These are phyloP conservation scores for Stephanodiscus triporus DNA, from an alignment of 108 stramenopile species.

Conservation along the genomic window DNA sequence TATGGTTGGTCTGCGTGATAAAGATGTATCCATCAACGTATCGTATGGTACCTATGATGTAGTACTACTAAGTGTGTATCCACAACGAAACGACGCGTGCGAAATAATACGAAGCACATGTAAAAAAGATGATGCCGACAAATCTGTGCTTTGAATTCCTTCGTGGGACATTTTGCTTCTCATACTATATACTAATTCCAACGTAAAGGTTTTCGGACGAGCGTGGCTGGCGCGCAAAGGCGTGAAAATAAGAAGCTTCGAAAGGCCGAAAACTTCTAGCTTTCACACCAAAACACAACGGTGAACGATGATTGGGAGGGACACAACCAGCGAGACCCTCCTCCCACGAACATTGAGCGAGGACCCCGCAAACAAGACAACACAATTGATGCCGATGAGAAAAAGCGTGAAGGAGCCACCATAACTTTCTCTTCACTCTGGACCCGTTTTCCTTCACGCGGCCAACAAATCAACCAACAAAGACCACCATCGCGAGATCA, in stretches of 20 bases:
- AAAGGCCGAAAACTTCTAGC: neutral
- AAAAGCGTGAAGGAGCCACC: conserved; percentile 3
- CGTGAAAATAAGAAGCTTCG: conserved; percentile 1
- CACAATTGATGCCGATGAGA: conserved; percentile 13
- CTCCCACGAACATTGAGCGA: conserved; percentile 10
- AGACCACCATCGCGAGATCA: neutral
- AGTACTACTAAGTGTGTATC: neutral
- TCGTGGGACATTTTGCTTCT: neutral
- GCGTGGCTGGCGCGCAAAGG: neutral
- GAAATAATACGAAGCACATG: neutral
- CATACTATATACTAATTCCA: neutral
- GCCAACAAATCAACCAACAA: neutral
- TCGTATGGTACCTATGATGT: no score
- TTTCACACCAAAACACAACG: conserved; percentile 20
- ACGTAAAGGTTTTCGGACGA: neutral
- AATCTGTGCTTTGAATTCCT: neutral
- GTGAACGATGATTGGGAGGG: conserved; percentile 11
- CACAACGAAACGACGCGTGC: neutral
- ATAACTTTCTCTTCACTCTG: neutral
- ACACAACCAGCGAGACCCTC: conserved; percentile 5
- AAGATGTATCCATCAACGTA: no score
- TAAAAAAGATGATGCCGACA: conserved; percentile 1
- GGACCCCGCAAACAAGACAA: neutral
- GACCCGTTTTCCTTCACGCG: neutral
- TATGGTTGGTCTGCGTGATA: no score